A percentile compares a stretch with the other conserved stretches of the same genome.
phyloP scores from a whole-genome alignment of 441 rosid species.

The Euphorbia celastroides region DNA sequence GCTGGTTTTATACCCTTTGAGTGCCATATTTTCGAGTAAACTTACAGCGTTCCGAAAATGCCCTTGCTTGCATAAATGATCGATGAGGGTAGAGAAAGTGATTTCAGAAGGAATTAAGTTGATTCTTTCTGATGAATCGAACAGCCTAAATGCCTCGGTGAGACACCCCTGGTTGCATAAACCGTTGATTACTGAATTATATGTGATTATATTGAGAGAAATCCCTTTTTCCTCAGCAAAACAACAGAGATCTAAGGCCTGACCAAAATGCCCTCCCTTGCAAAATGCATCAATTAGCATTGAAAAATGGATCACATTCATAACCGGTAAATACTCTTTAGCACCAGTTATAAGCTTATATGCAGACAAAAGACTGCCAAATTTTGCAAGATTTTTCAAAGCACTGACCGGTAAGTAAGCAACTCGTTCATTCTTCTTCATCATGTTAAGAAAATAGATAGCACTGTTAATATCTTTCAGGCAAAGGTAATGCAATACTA shows the following conservation, averaged over 20 bases:
- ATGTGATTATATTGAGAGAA: conserved; percentile 50
- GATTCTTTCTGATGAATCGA: conserved; percentile 64
- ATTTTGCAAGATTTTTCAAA: conserved; percentile 40
- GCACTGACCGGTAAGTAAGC: conserved; percentile 33
- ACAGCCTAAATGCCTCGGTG: conserved; percentile 78
- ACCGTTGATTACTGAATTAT: conserved; percentile 64
- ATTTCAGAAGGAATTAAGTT: conserved; percentile 53
- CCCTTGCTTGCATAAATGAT: conserved; percentile 62
- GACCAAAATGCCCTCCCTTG: conserved; percentile 51
- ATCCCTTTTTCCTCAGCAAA: conserved; percentile 49
- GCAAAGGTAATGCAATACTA: conserved; percentile 41
- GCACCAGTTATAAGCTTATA: conserved; percentile 46
- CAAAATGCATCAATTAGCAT: conserved; percentile 60
- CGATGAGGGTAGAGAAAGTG: conserved; percentile 61
- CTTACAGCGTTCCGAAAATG: conserved; percentile 54
- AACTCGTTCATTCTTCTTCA: conserved; percentile 26
- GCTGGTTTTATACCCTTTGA: conserved; percentile 40
- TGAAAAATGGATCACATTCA: conserved; percentile 65
- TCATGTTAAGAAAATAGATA: conserved; percentile 31
- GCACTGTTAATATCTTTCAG: conserved; percentile 32
- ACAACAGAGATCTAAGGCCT: conserved; percentile 63
- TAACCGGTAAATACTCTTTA: conserved; percentile 31
- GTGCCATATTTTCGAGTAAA: conserved; percentile 53
- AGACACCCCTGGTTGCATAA: conserved; percentile 77
- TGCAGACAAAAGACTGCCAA: conserved; percentile 53